Base-by-base conservation (phyloP, 148 eudicot species). In the Camellia japonica region DNA sequence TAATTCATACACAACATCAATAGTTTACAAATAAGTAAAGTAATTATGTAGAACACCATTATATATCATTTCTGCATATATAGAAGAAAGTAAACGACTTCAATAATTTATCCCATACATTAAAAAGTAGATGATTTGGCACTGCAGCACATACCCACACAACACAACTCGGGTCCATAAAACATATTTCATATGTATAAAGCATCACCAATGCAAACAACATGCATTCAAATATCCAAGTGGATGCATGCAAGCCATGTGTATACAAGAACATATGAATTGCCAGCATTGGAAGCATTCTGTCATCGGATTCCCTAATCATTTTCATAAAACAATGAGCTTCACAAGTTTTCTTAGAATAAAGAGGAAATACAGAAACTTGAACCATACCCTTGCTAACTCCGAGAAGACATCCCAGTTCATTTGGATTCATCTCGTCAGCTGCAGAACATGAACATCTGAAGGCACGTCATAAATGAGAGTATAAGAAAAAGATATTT, bases 391-490 rank as follows among this genome's bases (percentile, higher is more conserved):
- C 97, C 82, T 86, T 92, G 85, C 77, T 85, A 66, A 51, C 68
- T 82, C 79, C 79, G 71, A 85, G 79, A 46, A 81, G 77, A 65
- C 73, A 75, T 65, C 89, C 95, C 83, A 92, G 86, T 71, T 93
- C 92, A 81, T 84, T 88, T 15, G 89, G 83, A 79, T 70, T 81
- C 64, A 81, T 82, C 82, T 93, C 99, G 65, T 85, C 95, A 75
- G 87, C 89, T 77, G 89, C 88, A 78, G 89, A 82, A 82, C 99
- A 96, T 9, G 90, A 89, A 83, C 88, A 89, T 90, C 99, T 93
- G 84, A 10, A 82, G 81, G 19, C 62, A 76, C 62, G 54, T 43
- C 43, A 71, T 7, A 72, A 79, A 14, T 43, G 68, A n/a, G 13
- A 23, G 1, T 18, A 6, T 23, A 11, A 49, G 60, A n/a, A 71